Evolutionary conservation across 2,329 filamentous ascomycete genomes (phyloP), one percentile per base, ranked within the genome.

Genomic region (Aspergillus sp.): DNA sequence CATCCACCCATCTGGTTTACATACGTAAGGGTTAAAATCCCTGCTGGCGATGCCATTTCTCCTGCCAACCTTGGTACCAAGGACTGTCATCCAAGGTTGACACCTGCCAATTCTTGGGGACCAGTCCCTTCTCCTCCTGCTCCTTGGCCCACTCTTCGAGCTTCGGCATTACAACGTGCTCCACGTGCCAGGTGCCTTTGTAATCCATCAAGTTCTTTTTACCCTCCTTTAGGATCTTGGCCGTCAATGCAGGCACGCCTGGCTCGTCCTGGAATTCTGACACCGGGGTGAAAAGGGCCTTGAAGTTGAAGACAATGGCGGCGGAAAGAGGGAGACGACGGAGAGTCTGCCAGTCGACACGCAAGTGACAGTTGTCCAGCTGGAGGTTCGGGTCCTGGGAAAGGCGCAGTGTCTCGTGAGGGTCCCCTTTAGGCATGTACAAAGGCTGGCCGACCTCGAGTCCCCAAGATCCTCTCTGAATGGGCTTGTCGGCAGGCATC

Each of bases 261-360:
- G 90, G 85, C 73, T 96, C 92, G 59, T 89, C 81, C 2, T 85
- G 79, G 59, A 96, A 87, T 64, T 89, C 86, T 0, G 81, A 72
- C 0, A 96, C 73, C 0, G 90, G 89, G 0, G 91, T 95, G 75
- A 96, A 96, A 0, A 95, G 75, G 0, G 89, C 91, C 71, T 94
- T 96, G 84, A 94, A 96, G 74, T 95, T 96, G 80, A 96, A 96
- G 0, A 92, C 85, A 1, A 96, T 80, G 0, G 84, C 89, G 0
- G 85, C 91, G 0, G 89, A 92, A 0, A 96, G 79, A 0, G 92
- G 91, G 0, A 96, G 78, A 2, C 92, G 85, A 1, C 92, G 86
- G 4, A 96, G 79, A 0, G 92, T 96, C 76, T 96, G 92, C 91
- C 91, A 96, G 74, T 96, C 92, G 1, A 95, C 91, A 4, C 92